phyloP scores from a whole-genome alignment of 108 stramenopile genomes.

The Cyclostephanos tholiformis region DNA sequence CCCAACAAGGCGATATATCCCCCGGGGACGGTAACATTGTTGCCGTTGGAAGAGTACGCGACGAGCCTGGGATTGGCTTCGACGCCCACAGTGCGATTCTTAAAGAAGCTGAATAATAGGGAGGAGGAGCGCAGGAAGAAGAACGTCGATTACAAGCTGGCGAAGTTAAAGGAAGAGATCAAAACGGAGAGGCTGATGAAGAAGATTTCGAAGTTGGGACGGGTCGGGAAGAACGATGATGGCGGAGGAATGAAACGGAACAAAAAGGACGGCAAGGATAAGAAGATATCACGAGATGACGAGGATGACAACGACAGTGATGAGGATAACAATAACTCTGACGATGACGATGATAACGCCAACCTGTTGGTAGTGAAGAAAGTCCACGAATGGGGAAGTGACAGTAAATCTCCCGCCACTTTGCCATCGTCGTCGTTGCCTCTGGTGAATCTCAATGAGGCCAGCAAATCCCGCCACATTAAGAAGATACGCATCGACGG shows the following conservation, averaged over 20 bases:
- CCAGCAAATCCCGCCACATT: constrained; percentile 60
- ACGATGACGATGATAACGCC: constrained; percentile 64
- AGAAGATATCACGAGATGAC: constrained; percentile 42
- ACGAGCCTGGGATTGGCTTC: constrained; percentile 87
- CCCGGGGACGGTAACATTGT: constrained; percentile 50
- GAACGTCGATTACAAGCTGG: constrained; percentile 90
- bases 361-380: constrained; percentile 80
- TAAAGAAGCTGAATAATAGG: constrained; percentile 74
- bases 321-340: constrained; percentile 45
- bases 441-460: constrained; percentile 46
- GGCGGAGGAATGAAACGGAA: constrained; percentile 28
- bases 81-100: constrained; percentile 83
- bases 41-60: constrained; percentile 88
- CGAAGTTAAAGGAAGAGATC: constrained; percentile 94
- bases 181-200: constrained; percentile 87
- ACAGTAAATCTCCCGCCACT: constrained; percentile 17
- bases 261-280: constrained; percentile 11
- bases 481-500: constrained; percentile 88
- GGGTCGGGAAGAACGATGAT: constrained; percentile 20
- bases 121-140: constrained; percentile 85
- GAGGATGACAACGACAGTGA: constrained; percentile 39
- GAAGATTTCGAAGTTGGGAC: constrained; percentile 65
- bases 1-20: constrained; percentile 78
- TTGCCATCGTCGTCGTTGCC: constrained; percentile 32
- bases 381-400: constrained; percentile 61